phyloP scores from a whole-genome alignment of 1,139 yeast species.

The Suhomyces wounanorum region DNA sequence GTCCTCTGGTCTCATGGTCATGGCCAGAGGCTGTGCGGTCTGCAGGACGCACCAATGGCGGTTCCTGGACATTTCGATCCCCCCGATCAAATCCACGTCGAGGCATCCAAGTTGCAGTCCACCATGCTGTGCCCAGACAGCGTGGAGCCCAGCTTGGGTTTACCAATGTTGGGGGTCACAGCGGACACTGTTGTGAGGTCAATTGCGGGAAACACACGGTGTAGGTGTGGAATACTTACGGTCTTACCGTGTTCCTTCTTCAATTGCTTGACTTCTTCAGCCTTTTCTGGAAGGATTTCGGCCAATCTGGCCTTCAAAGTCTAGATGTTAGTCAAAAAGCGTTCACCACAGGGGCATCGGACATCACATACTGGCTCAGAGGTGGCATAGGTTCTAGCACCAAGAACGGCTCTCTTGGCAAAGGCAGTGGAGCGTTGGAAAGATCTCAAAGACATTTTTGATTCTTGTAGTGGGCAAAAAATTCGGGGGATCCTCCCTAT shows the following conservation, averaged over 20 bases:
- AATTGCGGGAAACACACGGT: background rate
- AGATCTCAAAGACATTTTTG: conserved; percentile 42
- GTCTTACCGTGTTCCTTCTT: conserved; percentile 88
- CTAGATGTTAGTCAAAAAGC: conserved; percentile 18
- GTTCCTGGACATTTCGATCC: no score
- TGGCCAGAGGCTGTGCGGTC: no score
- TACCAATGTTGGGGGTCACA: no score
- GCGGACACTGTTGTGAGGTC: background rate
- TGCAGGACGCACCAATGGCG: no score
- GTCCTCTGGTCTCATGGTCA: no score
- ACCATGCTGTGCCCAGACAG: no score
- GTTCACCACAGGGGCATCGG: background rate
- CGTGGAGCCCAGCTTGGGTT: no score
- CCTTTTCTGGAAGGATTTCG: conserved; percentile 87
- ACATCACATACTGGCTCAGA: conserved; percentile 51
- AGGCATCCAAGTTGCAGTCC: no score
- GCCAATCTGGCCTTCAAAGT: conserved; percentile 93
- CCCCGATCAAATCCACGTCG: no score
- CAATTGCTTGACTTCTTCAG: conserved; percentile 87
- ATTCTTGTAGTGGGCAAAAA: conserved; percentile 9
- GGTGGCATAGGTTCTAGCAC: conserved; percentile 51
- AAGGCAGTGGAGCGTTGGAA: conserved; percentile 37
- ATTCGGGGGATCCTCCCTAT: conserved; percentile 16
- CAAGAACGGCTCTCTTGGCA: conserved; percentile 39
- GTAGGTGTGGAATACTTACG: conserved; percentile 38